Conservation (phyloP, 768 basidiomycete genomes). For the Filobasidium floriforme region DNA sequence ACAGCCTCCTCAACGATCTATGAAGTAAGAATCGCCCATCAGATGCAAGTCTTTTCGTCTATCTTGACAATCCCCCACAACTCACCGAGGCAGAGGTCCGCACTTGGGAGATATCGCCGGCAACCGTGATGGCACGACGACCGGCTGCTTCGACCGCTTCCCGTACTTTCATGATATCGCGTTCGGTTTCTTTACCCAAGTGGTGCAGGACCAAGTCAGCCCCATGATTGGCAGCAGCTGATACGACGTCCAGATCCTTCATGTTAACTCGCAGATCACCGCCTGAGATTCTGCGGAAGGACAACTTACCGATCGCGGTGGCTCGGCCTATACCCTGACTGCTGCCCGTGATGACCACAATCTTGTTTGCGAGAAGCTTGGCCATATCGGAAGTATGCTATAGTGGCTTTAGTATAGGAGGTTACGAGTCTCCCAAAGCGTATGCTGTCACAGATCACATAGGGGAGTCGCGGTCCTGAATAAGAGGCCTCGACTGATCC, state of each 20-base stretch:
- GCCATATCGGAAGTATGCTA: constrained; percentile 4
- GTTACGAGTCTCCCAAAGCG: too few relatives aligned
- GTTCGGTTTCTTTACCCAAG: constrained; percentile 55
- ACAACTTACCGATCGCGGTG: constrained; percentile 53
- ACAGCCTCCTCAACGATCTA: constrained; percentile 61
- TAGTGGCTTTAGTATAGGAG: too few relatives aligned
- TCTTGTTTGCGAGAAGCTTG: constrained; percentile 48
- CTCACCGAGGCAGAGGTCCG: constrained; percentile 55
- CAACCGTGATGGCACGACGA: constrained; percentile 50
- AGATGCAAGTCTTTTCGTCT: neutral
- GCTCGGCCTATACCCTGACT: constrained; percentile 67
- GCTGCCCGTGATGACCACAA: constrained; percentile 66
- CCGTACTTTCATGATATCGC: constrained; percentile 48
- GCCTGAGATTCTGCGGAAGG: too few relatives aligned
- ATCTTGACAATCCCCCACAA: neutral
- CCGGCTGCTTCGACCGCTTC: constrained; percentile 50
- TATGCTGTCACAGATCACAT: too few relatives aligned
- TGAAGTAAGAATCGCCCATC: neutral
- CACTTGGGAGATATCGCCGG: constrained; percentile 61
- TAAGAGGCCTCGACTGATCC: too few relatives aligned
- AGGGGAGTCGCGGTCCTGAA: too few relatives aligned
- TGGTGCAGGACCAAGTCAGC: constrained; percentile 65
- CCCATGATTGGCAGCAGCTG: constrained; percentile 55
- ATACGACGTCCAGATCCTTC: neutral
- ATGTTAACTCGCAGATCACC: too few relatives aligned